Conservation (phyloP, 345 rosid genomes). For the Eucalyptus rudis region DNA sequence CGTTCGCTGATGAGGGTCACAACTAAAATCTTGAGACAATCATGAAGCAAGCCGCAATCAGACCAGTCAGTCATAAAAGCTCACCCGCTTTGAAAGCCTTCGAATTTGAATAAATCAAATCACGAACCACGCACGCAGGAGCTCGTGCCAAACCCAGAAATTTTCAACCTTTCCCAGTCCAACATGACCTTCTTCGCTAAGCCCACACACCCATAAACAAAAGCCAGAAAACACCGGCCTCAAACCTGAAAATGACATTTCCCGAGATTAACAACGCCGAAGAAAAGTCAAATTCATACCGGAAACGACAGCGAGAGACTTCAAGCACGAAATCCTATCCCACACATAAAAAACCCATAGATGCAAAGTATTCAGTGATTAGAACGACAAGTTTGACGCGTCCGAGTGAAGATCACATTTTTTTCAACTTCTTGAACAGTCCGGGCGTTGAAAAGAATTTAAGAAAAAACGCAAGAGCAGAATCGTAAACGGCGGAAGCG, state of each 20-base stretch:
- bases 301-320: not conserved
- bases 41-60: not conserved
- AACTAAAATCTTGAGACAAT: not conserved
- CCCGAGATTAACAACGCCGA: not conserved
- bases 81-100: not conserved
- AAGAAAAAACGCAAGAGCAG: not conserved
- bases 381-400: not conserved
- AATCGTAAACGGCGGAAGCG: not conserved
- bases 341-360: not conserved
- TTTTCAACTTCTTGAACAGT: not conserved
- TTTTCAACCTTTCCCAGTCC: not conserved
- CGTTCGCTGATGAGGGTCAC: not conserved
- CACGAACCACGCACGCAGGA: not conserved
- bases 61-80: not conserved
- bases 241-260: not conserved
- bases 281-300: not conserved
- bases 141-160: not conserved
- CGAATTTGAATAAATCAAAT: not conserved
- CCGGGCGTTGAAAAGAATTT: not conserved
- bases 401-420: not conserved
- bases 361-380: not conserved
- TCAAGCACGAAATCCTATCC: not conserved
- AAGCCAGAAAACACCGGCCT: not conserved
- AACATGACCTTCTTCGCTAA: not conserved
- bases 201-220: not conserved